Evolutionary conservation across 495 filamentous ascomycete species (phyloP), one percentile per base, ranked within the genome.

Genomic region (Neurospora sp.): DNA sequence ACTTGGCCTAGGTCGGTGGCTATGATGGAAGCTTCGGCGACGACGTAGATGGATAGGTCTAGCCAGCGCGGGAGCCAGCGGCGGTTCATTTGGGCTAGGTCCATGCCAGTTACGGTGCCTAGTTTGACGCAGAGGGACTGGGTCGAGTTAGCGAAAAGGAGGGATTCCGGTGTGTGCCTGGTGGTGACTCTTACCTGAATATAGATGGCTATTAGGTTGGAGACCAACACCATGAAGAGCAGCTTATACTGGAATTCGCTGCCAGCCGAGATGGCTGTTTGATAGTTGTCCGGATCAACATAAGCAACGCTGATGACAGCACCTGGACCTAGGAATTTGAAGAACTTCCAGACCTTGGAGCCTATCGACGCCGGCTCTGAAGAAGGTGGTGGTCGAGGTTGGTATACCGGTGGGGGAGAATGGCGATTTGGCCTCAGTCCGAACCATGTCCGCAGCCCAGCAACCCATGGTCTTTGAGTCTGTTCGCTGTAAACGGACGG

Each of bases 261-360:
- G 11, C 79, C 79, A 22, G 79, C 77, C 1, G 79, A 78, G 16
- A 81, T 75, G 68, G 77, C 78, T 1, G 79, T 81, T 44, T 78
- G 77, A 41, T 81, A 81, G 74, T 80, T 81, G 46, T 77, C 79
- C 0, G 79, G 79, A 68, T 81, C 79, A 31, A 81, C 76, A 42
- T 76, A 76, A 9, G 75, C 75, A n/a, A 76, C 75, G 61, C 73
- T 76, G 71, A 76, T 75, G 53, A 76, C 59, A 40, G 75, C 75
- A 2, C 75, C 75, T n/a, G 75, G 75, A n/a, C 75, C 75, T 27
- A 76, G 69, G 27, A 76, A 76, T 44, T 68, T 68, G 35, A 76
- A 42, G 59, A 76, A 76, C 20, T 71, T 76, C 69, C 71, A 71
- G 31, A 76, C 20, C 69, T 40, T 73, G 38, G 70, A 38, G 35